A percentile compares a stretch with the other conserved stretches of the same genome.
Conservation (phyloP, 345 rosid genomes). For the Brassica carinata region DNA sequence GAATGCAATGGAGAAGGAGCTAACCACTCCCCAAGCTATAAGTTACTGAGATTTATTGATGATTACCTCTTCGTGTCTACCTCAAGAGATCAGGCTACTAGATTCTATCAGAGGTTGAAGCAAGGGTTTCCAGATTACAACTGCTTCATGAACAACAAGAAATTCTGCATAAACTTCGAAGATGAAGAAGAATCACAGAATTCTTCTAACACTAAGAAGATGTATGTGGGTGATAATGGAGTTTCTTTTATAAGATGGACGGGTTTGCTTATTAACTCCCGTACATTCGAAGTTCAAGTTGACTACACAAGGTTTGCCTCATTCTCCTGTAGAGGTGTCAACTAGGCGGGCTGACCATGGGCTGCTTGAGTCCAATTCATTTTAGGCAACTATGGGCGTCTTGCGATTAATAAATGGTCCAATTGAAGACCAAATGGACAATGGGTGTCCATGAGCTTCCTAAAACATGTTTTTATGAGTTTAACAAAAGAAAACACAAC, state of each 20-base stretch:
- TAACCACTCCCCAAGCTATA: conserved; percentile 39
- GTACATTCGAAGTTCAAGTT: conserved; percentile 76
- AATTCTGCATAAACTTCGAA: conserved; percentile 67
- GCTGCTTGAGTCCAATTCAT: too few species aligned
- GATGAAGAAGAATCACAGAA: conserved; percentile 37
- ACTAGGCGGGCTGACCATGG: too few species aligned
- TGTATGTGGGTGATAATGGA: conserved; percentile 56
- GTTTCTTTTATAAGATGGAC: conserved; percentile 71
- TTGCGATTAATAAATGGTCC: too few species aligned
- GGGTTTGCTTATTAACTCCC: conserved; percentile 72
- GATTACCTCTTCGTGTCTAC: conserved; percentile 81
- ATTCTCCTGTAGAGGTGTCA: background rate
- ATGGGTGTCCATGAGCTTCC: too few species aligned
- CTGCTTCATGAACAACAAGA: conserved; percentile 75
- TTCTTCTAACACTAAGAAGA: conserved; percentile 52
- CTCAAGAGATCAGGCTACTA: conserved; percentile 64
- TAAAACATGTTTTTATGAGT: too few species aligned
- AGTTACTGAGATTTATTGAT: conserved; percentile 73
- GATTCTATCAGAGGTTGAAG: conserved; percentile 51
- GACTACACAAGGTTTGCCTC: conserved; percentile 74
- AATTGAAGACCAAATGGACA: too few species aligned
- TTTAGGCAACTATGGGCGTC: too few species aligned
- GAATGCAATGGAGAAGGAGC: conserved; percentile 23
- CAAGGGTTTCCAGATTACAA: conserved; percentile 73
- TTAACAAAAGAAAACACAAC: too few species aligned